These are phyloP conservation scores for Trematosphaeria pertusa DNA, from an alignment of 2,329 filamentous ascomycete genomes.

Conservation along the genomic window DNA sequence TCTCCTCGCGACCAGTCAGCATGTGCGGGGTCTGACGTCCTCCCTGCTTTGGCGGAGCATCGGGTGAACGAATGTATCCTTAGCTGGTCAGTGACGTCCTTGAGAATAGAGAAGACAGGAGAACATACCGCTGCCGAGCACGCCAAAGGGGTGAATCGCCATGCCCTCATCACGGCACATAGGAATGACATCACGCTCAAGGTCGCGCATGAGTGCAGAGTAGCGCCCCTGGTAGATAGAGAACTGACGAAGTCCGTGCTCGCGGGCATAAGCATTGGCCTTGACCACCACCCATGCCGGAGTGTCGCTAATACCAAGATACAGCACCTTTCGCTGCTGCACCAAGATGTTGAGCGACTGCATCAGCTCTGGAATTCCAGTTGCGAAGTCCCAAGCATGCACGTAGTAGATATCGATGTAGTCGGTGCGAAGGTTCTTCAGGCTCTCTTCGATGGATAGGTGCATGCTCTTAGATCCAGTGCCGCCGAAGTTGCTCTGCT, in stretches of 20 bases:
- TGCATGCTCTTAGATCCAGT: conserved; percentile 56
- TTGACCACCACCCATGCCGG: conserved; percentile 45
- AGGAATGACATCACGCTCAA: conserved; percentile 69
- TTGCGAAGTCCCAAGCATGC: conserved; percentile 46
- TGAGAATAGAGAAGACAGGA: conserved; percentile 6
- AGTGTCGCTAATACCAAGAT: conserved; percentile 48
- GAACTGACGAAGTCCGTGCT: conserved; percentile 44
- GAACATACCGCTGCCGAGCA: conserved; percentile 49
- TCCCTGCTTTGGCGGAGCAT: conserved; percentile 20
- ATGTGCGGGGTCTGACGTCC: conserved; percentile 48
- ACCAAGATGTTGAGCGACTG: conserved; percentile 48
- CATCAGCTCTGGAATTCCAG: conserved; percentile 52
- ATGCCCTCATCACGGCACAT: conserved; percentile 68
- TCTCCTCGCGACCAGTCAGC: conserved; percentile 55
- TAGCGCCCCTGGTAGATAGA: conserved; percentile 49
- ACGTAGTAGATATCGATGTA: conserved; percentile 65
- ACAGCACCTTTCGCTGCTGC: conserved; percentile 48
- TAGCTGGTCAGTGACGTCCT: background rate
- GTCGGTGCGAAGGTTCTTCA: conserved; percentile 30
- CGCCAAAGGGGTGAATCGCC: conserved; percentile 60
- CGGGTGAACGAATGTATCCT: background rate
- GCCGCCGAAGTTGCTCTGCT: conserved; percentile 18
- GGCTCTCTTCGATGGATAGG: conserved; percentile 13
- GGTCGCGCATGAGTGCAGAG: conserved; percentile 59
- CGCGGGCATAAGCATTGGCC: conserved; percentile 27